Percentiles rank a stretch among this genome's conserved stretches.
Evolutionary conservation across 345 rosid genomes (phyloP).

Genomic region (Rhodomyrtus tomentosa): DNA sequence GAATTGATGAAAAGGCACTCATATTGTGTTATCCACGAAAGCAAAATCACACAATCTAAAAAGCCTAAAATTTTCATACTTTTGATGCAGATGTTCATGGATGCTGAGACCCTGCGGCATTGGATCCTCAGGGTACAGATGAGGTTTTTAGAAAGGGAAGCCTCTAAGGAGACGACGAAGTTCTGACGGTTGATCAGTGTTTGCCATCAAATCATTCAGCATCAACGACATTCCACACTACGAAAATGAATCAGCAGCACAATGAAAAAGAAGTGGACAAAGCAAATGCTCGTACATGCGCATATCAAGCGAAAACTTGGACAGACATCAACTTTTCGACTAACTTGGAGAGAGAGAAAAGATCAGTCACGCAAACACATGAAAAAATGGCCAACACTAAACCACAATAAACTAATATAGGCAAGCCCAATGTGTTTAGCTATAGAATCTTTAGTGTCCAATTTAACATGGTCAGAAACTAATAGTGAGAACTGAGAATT

Average conservation of each 20-base stretch:
- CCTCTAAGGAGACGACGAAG: background rate
- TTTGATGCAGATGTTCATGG: slow-evolving; percentile 16
- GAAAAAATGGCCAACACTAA: background rate
- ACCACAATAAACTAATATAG: background rate
- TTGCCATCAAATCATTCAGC: slow-evolving; percentile 6
- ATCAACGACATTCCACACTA: background rate
- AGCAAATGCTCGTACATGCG: background rate
- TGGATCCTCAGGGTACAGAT: slow-evolving; percentile 11
- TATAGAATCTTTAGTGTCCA: background rate
- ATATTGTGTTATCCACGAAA: background rate
- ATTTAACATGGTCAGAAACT: background rate
- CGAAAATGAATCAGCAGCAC: background rate
- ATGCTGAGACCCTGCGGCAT: slow-evolving; percentile 4
- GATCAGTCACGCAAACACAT: background rate
- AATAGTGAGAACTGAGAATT: background rate
- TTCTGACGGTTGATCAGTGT: background rate
- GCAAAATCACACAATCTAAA: background rate
- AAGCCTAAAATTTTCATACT: slow-evolving; percentile 9
- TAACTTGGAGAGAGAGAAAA: background rate
- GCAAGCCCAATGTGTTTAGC: background rate
- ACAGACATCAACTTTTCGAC: too few species aligned
- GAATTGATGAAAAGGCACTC: background rate
- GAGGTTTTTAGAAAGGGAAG: slow-evolving; percentile 5
- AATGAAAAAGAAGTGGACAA: background rate
- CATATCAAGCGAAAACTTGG: background rate